Base-by-base conservation (phyloP, 1,139 yeast species). In the Saccharomyces hybrid region DNA sequence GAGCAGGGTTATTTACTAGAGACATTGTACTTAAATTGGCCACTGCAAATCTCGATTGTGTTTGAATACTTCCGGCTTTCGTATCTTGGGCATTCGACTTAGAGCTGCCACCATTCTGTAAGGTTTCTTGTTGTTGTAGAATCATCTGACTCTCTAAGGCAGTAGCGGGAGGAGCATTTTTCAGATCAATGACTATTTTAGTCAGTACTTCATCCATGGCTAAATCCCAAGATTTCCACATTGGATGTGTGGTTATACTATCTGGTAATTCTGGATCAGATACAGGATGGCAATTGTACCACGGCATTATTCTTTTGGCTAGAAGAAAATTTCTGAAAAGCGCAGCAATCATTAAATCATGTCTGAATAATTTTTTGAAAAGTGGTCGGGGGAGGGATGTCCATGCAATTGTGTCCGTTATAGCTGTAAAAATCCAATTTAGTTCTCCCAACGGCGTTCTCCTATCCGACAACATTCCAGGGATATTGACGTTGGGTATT, bases 171-270 rank as follows among this genome's bases (percentile, higher is more conserved):
- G 68, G 70, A 32, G 68, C 62, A 54, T 62, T 68, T 59, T 66
- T 68, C 58, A 67, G 59, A 57, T 70, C 70, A 47, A 70, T 70
- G 52, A 85, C 76, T 50, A 85, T 70, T 63, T 85, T 89, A 4
- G 89, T 82, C 53, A 95, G 75, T 1, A 95, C 95, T 66, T 93
- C 97, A 69, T 93, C 98, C 50, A 93, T 86, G 0, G 99, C 98
- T 64, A 93, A 75, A 67, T 95, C 99, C 99, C 99, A 93, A 0
- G 97, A 85, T 59, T 90, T 95, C 99, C 99, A 93, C 89, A 93
- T 86, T 11, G 96, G 83, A 67, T 95, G 98, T 59, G 81, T 80
- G 52, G 88, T 82, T 2, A 84, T 82, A 9, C 83, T 75, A 55
- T 89, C 91, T 0, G 99, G 99, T 46, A 93, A 75, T 11, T 88